phyloP scores from a whole-genome alignment of 2,329 filamentous ascomycete species.

The Mollisia scopiformis region DNA sequence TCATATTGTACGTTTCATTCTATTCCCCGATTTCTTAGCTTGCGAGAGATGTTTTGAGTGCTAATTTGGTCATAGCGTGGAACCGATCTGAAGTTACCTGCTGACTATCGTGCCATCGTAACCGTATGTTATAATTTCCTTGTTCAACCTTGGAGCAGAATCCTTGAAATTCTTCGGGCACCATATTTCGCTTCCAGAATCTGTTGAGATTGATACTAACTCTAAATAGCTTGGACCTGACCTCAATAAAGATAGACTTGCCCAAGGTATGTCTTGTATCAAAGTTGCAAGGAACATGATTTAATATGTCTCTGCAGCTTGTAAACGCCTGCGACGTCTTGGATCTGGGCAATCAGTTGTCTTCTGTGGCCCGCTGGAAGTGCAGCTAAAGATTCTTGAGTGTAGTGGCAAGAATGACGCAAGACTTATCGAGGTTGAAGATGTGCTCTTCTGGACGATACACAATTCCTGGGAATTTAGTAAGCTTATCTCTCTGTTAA shows the following conservation, averaged over 20 bases:
- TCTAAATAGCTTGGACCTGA: conserved; percentile 65
- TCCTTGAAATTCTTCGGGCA: no score
- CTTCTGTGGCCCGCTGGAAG: conserved; percentile 63
- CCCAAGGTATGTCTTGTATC: conserved; percentile 6
- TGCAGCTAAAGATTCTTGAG: conserved; percentile 54
- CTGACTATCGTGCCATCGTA: conserved; percentile 62
- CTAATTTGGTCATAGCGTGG: no score
- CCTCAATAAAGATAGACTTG: conserved; percentile 46
- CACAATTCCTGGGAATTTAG: conserved; percentile 56
- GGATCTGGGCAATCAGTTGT: conserved; percentile 67
- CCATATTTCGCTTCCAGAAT: no score
- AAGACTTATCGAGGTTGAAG: conserved; percentile 46
- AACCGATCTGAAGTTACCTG: conserved; percentile 66
- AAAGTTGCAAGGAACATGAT: conserved; percentile 10
- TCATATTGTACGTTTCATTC: no score
- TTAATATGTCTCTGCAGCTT: conserved; percentile 49
- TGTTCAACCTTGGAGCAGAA: no score
- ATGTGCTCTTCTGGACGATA: conserved; percentile 65
- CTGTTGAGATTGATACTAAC: no score
- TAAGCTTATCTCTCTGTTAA: no score
- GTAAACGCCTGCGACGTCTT: conserved; percentile 73
- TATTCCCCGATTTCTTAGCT: no score
- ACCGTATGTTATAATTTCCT: no score
- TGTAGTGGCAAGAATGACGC: conserved; percentile 16
- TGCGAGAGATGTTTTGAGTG: no score